Percentiles rank a stretch among this genome's conserved stretches.
Conservation (phyloP, 305 asterid species). For the Vinca major region DNA sequence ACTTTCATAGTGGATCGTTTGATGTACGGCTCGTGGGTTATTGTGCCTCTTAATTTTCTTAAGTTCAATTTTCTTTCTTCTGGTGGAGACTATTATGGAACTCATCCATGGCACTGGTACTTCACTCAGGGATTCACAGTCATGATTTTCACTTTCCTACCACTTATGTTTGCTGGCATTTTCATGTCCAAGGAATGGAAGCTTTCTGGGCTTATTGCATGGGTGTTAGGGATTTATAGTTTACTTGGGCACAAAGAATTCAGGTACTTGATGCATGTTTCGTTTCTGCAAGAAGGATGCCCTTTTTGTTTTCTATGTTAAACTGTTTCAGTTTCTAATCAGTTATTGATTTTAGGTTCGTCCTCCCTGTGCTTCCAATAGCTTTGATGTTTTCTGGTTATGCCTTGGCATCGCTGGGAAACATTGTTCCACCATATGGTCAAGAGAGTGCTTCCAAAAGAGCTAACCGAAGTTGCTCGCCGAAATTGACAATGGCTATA, state of each 20-base stretch:
- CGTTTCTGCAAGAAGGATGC: conserved; percentile 10
- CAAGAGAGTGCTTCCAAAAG: conserved; percentile 26
- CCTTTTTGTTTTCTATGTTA: conserved; percentile 3
- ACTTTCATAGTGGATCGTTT: conserved; percentile 64
- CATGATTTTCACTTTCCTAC: conserved; percentile 75
- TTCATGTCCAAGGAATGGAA: conserved; percentile 57
- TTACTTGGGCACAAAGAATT: conserved; percentile 95
- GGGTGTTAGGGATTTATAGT: conserved; percentile 88
- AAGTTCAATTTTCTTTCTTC: conserved; percentile 85
- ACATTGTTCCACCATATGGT: conserved; percentile 18
- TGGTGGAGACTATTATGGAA: conserved; percentile 96
- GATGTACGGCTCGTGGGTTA: conserved; percentile 84
- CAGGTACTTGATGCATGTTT: conserved; percentile 38
- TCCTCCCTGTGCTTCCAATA: conserved; percentile 90
- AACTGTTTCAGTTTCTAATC: conserved; percentile 34
- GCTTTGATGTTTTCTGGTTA: conserved; percentile 78
- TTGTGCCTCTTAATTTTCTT: conserved; percentile 81
- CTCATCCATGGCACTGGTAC: conserved; percentile 99
- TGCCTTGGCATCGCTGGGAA: conserved; percentile 46
- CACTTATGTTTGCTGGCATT: conserved; percentile 63
- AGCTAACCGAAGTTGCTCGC: conserved; percentile 17
- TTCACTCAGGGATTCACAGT: conserved; percentile 85
- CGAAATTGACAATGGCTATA: conserved; percentile 37
- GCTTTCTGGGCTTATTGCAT: conserved; percentile 61
- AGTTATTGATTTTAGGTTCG: conserved; percentile 59